Conservation (phyloP, 768 basidiomycete species). For the Flagelloscypha sp. region DNA sequence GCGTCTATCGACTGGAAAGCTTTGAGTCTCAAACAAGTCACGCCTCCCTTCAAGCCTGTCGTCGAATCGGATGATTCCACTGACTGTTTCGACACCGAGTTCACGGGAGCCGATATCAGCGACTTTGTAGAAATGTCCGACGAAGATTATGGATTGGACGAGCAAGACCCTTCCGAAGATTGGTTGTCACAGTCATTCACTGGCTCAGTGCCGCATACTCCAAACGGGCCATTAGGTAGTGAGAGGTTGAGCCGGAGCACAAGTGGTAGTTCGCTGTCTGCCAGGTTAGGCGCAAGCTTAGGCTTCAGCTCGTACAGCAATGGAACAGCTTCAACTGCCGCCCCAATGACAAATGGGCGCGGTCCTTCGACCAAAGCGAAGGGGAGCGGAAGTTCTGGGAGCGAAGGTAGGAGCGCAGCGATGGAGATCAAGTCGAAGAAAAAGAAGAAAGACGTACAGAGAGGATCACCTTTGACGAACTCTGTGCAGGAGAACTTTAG, state of each 20-base stretch:
- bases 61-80: constrained; percentile 98
- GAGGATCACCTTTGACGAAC: constrained; percentile 70
- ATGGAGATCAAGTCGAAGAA: constrained; percentile 48
- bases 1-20: constrained; percentile 85
- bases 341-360: constrained; percentile 3
- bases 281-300: constrained; percentile 4
- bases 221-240: constrained; percentile 72
- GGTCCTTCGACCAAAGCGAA: constrained; percentile 10
- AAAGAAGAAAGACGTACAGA: constrained; percentile 35
- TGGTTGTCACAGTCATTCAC: constrained; percentile 40
- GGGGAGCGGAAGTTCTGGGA: constrained; percentile 20
- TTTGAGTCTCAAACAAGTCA: constrained; percentile 78
- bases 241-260: constrained; percentile 25
- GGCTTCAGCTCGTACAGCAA: neutral
- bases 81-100: constrained; percentile 97
- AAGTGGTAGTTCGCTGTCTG: constrained; percentile 12
- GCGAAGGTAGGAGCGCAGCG: constrained; percentile 18
- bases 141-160: constrained; percentile 35
- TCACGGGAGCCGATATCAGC: constrained; percentile 85
- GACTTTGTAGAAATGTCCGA: constrained; percentile 44
- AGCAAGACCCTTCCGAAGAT: constrained; percentile 64
- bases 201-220: constrained; percentile 41
- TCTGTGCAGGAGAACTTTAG: constrained; percentile 96
- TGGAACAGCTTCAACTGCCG: neutral
- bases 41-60: constrained; percentile 95